These are phyloP conservation scores for Pezicula carpinea DNA, from an alignment of 2,329 filamentous ascomycete species.

Conservation along the genomic window DNA sequence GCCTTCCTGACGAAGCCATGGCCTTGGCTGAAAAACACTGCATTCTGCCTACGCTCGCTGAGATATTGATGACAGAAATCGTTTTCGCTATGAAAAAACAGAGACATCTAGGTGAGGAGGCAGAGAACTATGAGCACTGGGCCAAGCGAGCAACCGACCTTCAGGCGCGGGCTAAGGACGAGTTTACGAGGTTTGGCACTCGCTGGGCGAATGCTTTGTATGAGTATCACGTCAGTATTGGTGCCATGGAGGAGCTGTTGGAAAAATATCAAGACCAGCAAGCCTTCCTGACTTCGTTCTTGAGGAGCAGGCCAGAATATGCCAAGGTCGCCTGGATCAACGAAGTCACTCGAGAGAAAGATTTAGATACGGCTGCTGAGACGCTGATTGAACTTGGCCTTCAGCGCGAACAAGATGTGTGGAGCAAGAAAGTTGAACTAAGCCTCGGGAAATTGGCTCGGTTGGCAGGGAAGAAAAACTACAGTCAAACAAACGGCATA, in stretches of 20 bases:
- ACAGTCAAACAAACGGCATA: conserved; percentile 34
- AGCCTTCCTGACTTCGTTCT: conserved; percentile 70
- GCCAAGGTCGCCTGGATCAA: conserved; percentile 92
- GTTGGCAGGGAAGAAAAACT: conserved; percentile 52
- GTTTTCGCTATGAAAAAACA: conserved; percentile 1
- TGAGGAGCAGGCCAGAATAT: conserved; percentile 66
- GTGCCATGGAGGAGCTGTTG: conserved; percentile 64
- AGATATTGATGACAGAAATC: conserved; percentile 31
- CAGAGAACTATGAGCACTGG: conserved; percentile 7
- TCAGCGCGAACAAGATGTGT: conserved; percentile 70
- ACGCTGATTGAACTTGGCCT: conserved; percentile 68
- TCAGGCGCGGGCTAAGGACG: conserved; percentile 30
- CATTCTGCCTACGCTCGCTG: conserved; percentile 59
- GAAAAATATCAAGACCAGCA: conserved; percentile 65
- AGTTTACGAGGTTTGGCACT: conserved; percentile 45
- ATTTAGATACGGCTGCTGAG: conserved; percentile 68
- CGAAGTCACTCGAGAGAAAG: conserved; percentile 71
- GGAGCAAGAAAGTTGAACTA: conserved; percentile 91
- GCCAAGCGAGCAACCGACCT: conserved; percentile 7
- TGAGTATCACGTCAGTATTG: conserved; percentile 65
- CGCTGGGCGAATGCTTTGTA: conserved; percentile 68
- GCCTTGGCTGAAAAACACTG: conserved; percentile 56
- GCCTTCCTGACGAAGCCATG: conserved; percentile 52
- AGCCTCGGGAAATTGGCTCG: conserved; percentile 81
- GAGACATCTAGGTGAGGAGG: conserved; percentile 1